Base-by-base conservation (phyloP, 2,329 filamentous ascomycete genomes). In the Epichloe gansuensis region DNA sequence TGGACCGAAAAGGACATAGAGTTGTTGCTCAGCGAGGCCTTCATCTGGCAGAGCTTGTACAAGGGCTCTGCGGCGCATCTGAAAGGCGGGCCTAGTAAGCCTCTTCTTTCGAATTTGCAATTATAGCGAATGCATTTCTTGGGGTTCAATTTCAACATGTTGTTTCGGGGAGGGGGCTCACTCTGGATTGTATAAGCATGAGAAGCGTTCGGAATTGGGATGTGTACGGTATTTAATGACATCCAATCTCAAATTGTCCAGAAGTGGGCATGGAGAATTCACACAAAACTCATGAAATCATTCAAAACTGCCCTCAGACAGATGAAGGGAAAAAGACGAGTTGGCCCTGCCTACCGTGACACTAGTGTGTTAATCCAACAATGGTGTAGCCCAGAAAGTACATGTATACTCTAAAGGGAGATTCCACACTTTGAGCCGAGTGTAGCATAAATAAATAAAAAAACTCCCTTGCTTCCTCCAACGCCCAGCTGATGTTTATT, bases 1-100 rank as follows among this genome's bases (percentile, higher is more conserved):
- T 98, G 93, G 93, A 96, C 89, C 1, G 93, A 96, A 66, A 97
- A 97, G 72, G 93, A 98, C 64, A 95, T 98, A 62, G 93, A 97
- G 68, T 77, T 98, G 54, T 75, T 98, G 52, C 76, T 98, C 44
- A 96, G 90, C 65, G 93, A 98, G 72, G 93, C 93, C 3, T 98
- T 93, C 63, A 96, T 98, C 58, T 98, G 93, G 94, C 91, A 98
- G 72, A 95, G 88, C 65, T 74, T 98, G 45, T 98, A 96, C 72
- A 90, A 94, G 63, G 91, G 91, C 48, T 95, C 90, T 9, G 85
- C 89, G 52, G 94, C 93, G 39, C 93, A 98, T 72, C 73, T 98
- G 55, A 79, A 82, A 58, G 78, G 80, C 12, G 74, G 69, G 50
- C 66, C 69, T 7, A 63, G 62, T 41, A 66, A 66, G 44, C 65